Evolutionary conservation across 352 stramenopile genomes (phyloP), one percentile per base, ranked within the genome.

Genomic region (Globisporangium acanthophoron): DNA sequence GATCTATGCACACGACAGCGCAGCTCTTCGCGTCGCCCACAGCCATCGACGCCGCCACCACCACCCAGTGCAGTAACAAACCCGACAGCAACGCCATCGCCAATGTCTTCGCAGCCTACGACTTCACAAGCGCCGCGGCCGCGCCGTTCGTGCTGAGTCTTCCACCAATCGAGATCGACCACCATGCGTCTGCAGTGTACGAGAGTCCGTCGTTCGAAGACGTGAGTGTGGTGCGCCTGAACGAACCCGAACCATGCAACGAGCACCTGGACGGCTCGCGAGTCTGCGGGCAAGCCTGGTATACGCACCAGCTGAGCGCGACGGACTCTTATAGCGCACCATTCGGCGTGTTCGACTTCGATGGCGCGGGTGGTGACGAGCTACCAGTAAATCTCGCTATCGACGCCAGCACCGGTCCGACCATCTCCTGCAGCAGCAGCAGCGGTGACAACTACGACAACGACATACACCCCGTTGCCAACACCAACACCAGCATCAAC

Each of bases 201-300:
- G 64, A 66, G 33, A 58, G 59, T 20, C 64, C 64, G 12, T 59
- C 39, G 31, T 71, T 61, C n/a, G 50, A 64, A 27, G 59, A 66
- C 20, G 46, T 46, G 12, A 52, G 6, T 2, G 64, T 59, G n/a
- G 52, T 71, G 35, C 18, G 56, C 21, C 9, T 71, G 37, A 59
- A 67, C 35, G 58, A 53, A 6, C 33, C 62, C 39, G 39, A 43
- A 27, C 3, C 24, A 27, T 27, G 24, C 24, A 27, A 27, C 24
- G 24, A 27, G 24, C 24, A 27, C 24, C 24, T 27, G 24, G 24
- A 27, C 24, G 24, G 24, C 24, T 27, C 1, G 24, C 24, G 24
- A 27, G 24, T 27, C 24, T 27, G 24, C 24, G 24, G 24, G 24
- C 24, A 27, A 27, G 24, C 24, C 24, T 27, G 39, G 39, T 43